Conservation (phyloP, 257 asterid genomes). For the Solanum virginianum region DNA sequence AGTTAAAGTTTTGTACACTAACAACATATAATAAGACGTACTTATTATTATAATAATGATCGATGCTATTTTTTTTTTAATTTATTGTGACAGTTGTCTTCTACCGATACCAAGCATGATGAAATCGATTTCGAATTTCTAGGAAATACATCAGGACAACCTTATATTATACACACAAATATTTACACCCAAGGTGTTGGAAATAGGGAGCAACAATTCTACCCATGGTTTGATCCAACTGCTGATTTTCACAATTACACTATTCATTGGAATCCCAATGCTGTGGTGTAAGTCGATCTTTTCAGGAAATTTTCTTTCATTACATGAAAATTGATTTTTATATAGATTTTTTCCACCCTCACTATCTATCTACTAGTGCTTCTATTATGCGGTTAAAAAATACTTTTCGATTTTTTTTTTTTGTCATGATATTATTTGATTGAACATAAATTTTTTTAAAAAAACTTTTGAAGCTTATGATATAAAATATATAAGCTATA, state of each 20-base stretch:
- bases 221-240: constrained; percentile 76
- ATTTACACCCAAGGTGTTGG: constrained; percentile 47
- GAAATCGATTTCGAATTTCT: constrained; percentile 84
- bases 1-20: background rate
- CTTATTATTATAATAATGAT: background rate
- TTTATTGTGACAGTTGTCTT: constrained; percentile 32
- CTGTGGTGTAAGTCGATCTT: constrained; percentile 38
- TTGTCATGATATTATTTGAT: no score
- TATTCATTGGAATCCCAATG: constrained; percentile 51
- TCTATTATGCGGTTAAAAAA: no score
- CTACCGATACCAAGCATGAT: constrained; percentile 48
- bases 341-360: background rate
- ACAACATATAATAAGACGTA: background rate
- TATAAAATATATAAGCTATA: no score
- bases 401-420: no score
- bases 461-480: no score
- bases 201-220: constrained; percentile 57
- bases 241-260: constrained; percentile 73
- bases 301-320: background rate
- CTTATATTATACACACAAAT: constrained; percentile 61
- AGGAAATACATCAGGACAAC: constrained; percentile 66
- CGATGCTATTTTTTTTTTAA: no score
- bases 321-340: background rate
- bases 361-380: background rate
- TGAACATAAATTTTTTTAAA: no score